Conservation (phyloP, 2,329 filamentous ascomycete genomes). For the Triangularia setosa region DNA sequence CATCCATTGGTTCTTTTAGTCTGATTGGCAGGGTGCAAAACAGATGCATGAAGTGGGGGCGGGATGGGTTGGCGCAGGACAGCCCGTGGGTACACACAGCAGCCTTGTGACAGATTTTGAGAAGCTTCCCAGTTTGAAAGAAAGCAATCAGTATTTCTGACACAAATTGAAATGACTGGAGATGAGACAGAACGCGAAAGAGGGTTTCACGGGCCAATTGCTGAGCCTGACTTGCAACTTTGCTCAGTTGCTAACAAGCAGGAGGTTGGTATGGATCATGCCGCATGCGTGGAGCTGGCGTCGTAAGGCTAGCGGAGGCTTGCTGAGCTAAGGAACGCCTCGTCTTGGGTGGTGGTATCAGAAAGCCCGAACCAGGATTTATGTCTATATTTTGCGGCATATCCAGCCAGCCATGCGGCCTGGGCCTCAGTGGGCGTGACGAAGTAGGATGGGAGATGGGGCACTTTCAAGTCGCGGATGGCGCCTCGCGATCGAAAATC, state of each 20-base stretch:
- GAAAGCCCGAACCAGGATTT: background rate
- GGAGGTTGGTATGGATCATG: background rate
- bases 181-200: too few relatives aligned
- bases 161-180: too few relatives aligned
- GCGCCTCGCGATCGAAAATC: background rate
- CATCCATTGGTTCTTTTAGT: background rate
- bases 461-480: background rate
- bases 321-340: background rate
- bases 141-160: background rate
- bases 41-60: background rate
- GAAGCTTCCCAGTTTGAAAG: background rate
- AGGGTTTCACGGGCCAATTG: too few relatives aligned
- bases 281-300: background rate
- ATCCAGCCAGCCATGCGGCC: background rate
- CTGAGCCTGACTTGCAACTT: background rate
- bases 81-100: background rate
- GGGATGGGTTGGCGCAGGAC: background rate
- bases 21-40: background rate
- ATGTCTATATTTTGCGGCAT: background rate
- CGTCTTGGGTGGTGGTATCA: background rate
- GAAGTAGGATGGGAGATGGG: background rate
- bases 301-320: background rate
- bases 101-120: background rate
- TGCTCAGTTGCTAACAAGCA: background rate
- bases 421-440: background rate